Evolutionary conservation across 805 yeast species (phyloP).

Genomic region (Candida nonsorbophila): DNA sequence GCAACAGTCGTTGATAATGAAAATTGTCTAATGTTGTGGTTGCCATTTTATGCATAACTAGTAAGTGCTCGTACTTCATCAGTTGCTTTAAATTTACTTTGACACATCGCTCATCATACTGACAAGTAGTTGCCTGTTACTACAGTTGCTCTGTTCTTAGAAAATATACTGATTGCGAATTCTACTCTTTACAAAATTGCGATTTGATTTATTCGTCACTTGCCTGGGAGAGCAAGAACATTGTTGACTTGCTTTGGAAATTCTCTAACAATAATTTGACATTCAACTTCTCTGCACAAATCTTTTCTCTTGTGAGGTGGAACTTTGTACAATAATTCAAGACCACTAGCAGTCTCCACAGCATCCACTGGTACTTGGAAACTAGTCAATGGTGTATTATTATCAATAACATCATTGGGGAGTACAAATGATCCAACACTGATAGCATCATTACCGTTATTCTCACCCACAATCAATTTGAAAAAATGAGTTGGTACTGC

Average conservation of each 20-base stretch:
- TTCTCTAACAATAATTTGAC: conserved; percentile 79
- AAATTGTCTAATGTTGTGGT: no score
- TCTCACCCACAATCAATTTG: conserved; percentile 85
- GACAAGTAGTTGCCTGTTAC: no score
- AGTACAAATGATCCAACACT: conserved; percentile 90
- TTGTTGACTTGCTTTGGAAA: conserved; percentile 45
- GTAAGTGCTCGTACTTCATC: no score
- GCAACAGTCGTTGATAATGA: no score
- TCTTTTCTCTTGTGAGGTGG: conserved; percentile 52
- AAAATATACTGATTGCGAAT: no score
- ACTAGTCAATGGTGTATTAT: conserved; percentile 59
- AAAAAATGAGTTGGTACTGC: conserved; percentile 98
- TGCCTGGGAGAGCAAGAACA: conserved; percentile 11
- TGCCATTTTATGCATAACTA: no score
- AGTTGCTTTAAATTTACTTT: no score
- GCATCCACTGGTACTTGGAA: conserved; percentile 91
- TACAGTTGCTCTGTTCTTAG: no score
- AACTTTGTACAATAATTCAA: conserved; percentile 69
- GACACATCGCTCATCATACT: no score
- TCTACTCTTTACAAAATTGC: no score
- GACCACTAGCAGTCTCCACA: conserved; percentile 80
- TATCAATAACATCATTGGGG: conserved; percentile 80
- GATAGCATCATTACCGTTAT: conserved; percentile 34
- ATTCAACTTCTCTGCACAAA: conserved; percentile 74
- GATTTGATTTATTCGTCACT: no score